Evolutionary conservation across 441 rosid genomes (phyloP).

Genomic region (Populus hybrid): DNA sequence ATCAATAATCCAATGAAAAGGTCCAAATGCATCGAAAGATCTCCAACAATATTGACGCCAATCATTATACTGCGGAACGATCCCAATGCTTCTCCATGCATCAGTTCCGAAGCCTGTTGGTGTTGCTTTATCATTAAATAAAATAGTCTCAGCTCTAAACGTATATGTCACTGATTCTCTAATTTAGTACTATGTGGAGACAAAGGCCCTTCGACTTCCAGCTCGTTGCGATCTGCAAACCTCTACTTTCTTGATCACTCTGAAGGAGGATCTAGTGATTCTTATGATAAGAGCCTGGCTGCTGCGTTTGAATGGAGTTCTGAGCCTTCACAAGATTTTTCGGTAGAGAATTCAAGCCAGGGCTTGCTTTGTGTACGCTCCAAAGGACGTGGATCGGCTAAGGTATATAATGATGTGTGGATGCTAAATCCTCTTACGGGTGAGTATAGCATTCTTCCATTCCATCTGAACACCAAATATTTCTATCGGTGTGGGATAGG

Average conservation of each 20-base stretch:
- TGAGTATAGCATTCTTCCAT: neutral
- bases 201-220: neutral
- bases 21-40: too few species aligned
- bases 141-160: neutral
- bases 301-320: too few species aligned
- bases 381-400: neutral
- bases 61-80: neutral
- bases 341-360: neutral
- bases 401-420: neutral
- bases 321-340: too few species aligned
- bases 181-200: neutral
- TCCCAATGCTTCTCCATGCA: neutral
- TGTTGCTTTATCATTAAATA: neutral
- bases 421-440: neutral
- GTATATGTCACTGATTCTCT: neutral
- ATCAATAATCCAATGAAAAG: too few species aligned
- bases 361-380: neutral
- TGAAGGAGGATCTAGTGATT: neutral
- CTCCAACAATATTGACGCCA: neutral
- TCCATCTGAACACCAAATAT: neutral
- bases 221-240: neutral
- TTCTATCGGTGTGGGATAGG: neutral
- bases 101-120: neutral
- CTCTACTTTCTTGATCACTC: neutral
- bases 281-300: neutral